A percentile compares a stretch with the other conserved stretches of the same genome.
Conservation (phyloP, 805 yeast species). For the Barnettozyma sp. region DNA sequence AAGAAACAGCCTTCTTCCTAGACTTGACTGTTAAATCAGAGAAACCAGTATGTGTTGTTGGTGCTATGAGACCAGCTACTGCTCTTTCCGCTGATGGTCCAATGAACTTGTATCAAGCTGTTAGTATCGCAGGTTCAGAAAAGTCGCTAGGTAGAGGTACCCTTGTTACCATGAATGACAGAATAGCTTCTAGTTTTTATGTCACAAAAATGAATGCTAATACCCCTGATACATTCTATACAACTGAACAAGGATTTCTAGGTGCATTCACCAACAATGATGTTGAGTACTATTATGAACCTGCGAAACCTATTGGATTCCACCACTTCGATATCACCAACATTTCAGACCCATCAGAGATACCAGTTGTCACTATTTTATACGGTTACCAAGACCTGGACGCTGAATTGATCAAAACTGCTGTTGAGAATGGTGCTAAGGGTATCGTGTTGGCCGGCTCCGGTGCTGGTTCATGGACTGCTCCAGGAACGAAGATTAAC, state of each 20-base stretch:
- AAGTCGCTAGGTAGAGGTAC: conserved; percentile 54
- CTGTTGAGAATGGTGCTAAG: conserved; percentile 36
- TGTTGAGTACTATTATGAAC: conserved; percentile 55
- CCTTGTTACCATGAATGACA: conserved; percentile 56
- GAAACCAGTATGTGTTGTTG: conserved; percentile 33
- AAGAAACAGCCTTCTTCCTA: conserved; percentile 60
- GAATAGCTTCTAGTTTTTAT: conserved; percentile 60
- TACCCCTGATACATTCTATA: conserved; percentile 58
- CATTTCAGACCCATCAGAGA: conserved; percentile 17
- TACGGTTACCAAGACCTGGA: conserved; percentile 56
- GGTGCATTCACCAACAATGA: conserved; percentile 63
- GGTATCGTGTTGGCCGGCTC: conserved; percentile 60
- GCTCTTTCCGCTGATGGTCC: conserved; percentile 69
- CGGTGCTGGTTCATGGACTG: conserved; percentile 55
- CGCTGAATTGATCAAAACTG: conserved; percentile 37
- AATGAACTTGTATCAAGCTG: conserved; percentile 64
- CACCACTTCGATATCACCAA: conserved; percentile 29
- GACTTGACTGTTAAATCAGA: conserved; percentile 38
- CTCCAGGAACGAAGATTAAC: conserved; percentile 40
- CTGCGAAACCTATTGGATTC: conserved; percentile 39
- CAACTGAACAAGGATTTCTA: conserved; percentile 59
- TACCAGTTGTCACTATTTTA: conserved; percentile 43
- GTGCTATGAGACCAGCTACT: conserved; percentile 69
- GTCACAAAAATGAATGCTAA: conserved; percentile 64
- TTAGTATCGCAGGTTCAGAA: conserved; percentile 47